These are phyloP conservation scores for Elasticomyces elasticus DNA, from an alignment of 495 filamentous ascomycete species.

Conservation along the genomic window DNA sequence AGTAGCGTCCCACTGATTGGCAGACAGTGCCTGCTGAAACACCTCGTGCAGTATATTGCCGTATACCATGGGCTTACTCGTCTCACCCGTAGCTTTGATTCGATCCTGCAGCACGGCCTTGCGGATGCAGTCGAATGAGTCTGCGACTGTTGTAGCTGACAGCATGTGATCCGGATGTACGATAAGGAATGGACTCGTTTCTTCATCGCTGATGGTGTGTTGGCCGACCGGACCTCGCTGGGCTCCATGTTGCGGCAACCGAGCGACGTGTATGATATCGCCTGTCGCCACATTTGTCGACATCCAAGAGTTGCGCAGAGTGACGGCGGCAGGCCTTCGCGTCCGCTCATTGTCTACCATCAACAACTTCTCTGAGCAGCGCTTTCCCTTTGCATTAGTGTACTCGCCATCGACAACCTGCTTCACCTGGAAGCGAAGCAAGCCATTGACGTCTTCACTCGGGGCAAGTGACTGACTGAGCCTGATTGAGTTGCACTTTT, in stretches of 20 bases:
- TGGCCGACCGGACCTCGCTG: conserved; percentile 62
- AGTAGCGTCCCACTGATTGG: conserved; percentile 65
- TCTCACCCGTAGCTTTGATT: conserved; percentile 73
- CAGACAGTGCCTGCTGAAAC: conserved; percentile 79
- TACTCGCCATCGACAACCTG: conserved; percentile 59
- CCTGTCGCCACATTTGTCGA: conserved; percentile 45
- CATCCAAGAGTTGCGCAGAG: conserved; percentile 75
- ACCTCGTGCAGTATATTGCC: conserved; percentile 88
- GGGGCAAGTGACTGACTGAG: conserved; percentile 30
- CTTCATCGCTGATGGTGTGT: conserved; percentile 63
- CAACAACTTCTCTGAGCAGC: conserved; percentile 65
- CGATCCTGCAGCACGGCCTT: conserved; percentile 88
- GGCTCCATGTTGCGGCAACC: neutral
- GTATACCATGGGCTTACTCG: conserved; percentile 70
- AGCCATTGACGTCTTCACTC: conserved; percentile 22
- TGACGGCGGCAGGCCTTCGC: conserved; percentile 53
- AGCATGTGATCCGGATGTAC: conserved; percentile 93
- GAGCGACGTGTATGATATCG: conserved; percentile 12
- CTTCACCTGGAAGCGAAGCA: conserved; percentile 74
- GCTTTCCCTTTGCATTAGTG: conserved; percentile 48
- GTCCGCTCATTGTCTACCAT: conserved; percentile 64
- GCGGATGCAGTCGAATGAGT: conserved; percentile 80
- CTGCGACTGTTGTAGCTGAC: conserved; percentile 84
- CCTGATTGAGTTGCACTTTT: conserved; percentile 26
- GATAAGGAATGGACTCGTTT: conserved; percentile 65